Conservation (phyloP, 169 alveolate genomes). For the Plasmodium gonderi region DNA sequence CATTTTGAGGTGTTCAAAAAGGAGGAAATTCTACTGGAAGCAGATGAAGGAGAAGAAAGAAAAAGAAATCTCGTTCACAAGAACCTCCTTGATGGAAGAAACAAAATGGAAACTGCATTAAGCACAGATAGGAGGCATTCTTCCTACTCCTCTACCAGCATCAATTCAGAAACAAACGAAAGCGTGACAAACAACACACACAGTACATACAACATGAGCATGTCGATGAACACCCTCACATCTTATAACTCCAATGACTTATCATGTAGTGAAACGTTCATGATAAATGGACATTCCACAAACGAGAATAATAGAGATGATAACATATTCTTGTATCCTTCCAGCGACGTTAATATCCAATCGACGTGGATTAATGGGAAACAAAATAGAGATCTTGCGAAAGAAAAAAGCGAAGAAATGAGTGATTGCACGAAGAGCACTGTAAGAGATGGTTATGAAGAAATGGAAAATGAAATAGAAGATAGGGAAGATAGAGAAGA, state of each 20-base stretch:
- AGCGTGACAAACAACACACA: neutral
- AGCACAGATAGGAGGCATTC: neutral
- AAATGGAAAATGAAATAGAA: constrained; percentile 22
- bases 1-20: neutral
- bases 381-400: neutral
- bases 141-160: neutral
- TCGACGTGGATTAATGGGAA: neutral
- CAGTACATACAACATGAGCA: neutral
- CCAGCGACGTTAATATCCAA: neutral
- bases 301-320: neutral
- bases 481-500: neutral
- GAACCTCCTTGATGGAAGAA: neutral
- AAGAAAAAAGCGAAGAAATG: neutral
- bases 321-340: neutral
- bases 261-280: neutral
- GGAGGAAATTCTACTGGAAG: neutral
- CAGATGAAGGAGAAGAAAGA: too few species aligned
- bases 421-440: neutral
- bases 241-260: neutral
- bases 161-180: neutral
- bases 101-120: neutral
- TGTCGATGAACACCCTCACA: neutral
- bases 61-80: neutral
- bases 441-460: neutral
- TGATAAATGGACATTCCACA: neutral